These are phyloP conservation scores for Myriosclerotinia curreyana DNA, from an alignment of 2,329 filamentous ascomycete species.

Conservation along the genomic window DNA sequence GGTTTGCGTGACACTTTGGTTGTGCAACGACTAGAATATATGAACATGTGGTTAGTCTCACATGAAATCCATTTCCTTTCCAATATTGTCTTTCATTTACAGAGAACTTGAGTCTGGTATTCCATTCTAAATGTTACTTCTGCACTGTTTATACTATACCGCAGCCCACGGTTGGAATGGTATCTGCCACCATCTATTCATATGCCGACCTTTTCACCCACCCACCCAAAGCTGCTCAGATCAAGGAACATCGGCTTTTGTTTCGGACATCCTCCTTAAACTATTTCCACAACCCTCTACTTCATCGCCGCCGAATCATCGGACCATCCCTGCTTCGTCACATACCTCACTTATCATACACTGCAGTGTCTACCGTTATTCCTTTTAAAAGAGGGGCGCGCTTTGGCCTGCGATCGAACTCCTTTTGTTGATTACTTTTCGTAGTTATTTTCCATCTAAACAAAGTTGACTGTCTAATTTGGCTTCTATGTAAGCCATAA, in stretches of 20 bases:
- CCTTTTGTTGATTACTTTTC: background rate
- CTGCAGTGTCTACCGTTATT: no score
- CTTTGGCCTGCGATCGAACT: background rate
- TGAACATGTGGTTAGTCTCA: background rate
- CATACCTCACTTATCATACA: background rate
- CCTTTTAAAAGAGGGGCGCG: background rate
- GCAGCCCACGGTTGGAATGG: background rate
- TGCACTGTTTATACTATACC: background rate
- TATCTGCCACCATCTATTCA: background rate
- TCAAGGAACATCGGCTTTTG: background rate
- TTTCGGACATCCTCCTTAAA: background rate
- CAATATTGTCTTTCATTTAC: background rate
- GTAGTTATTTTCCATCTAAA: background rate
- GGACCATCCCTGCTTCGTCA: background rate
- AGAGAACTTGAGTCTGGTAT: background rate
- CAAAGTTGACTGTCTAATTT: background rate
- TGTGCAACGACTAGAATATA: background rate
- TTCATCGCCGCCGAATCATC: no score
- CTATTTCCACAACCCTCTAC: background rate
- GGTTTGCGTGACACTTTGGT: background rate
- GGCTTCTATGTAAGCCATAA: background rate
- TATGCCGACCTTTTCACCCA: background rate
- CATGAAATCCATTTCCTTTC: background rate
- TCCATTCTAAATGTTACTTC: background rate
- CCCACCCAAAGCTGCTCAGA: background rate